These are phyloP conservation scores for Alectoria sarmentosa DNA, from an alignment of 495 filamentous ascomycete genomes.

Conservation along the genomic window DNA sequence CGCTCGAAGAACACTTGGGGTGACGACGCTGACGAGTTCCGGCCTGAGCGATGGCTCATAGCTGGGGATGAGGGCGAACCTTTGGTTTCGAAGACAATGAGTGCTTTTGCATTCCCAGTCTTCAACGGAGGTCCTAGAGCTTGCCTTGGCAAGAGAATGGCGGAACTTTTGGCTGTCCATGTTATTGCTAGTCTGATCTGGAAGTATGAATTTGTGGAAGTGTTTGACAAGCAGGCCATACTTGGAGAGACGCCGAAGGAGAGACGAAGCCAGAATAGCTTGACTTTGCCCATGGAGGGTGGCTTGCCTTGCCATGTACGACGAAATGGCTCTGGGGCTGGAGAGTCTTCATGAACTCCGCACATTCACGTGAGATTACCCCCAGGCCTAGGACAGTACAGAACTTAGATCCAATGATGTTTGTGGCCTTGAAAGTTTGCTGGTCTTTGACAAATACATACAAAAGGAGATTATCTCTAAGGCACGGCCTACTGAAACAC, in stretches of 20 bases:
- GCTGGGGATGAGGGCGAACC: slow-evolving; percentile 16
- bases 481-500: background rate
- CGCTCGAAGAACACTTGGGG: slow-evolving; percentile 49
- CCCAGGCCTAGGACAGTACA: background rate
- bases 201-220: slow-evolving; percentile 41
- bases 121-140: slow-evolving; percentile 53
- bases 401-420: background rate
- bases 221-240: slow-evolving; percentile 25
- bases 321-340: background rate
- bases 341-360: background rate
- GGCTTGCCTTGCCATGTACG: slow-evolving; percentile 39
- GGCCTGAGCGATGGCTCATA: slow-evolving; percentile 46
- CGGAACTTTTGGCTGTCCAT: slow-evolving; percentile 47
- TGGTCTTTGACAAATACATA: background rate
- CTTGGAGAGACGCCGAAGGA: slow-evolving; percentile 29
- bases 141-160: slow-evolving; percentile 55
- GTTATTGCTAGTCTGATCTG: slow-evolving; percentile 43
- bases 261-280: slow-evolving; percentile 47
- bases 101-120: slow-evolving; percentile 50
- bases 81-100: slow-evolving; percentile 33
- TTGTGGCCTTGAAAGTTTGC: background rate
- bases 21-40: slow-evolving; percentile 45
- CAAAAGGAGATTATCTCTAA: background rate
- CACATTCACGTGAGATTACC: background rate
- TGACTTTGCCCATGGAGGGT: slow-evolving; percentile 55